These are phyloP conservation scores for Coniosporium tulheliwenetii DNA, from an alignment of 2,329 filamentous ascomycete species.

Conservation along the genomic window DNA sequence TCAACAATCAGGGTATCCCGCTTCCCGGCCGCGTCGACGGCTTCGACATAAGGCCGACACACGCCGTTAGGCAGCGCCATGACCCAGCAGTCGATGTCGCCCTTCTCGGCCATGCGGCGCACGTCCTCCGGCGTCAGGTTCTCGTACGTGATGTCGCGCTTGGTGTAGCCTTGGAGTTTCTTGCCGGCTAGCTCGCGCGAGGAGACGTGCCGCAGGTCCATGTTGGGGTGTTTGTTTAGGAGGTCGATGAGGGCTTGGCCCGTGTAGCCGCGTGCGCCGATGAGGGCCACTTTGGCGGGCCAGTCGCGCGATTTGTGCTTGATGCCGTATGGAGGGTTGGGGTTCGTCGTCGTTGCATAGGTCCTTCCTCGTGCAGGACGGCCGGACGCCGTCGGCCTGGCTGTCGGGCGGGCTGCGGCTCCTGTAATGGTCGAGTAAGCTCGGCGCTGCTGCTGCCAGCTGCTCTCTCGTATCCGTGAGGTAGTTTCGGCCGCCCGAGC, in stretches of 20 bases:
- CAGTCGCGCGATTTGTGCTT: conserved; percentile 74
- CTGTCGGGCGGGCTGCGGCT: conserved; percentile 9
- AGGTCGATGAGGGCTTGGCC: conserved; percentile 81
- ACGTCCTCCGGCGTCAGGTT: conserved; percentile 80
- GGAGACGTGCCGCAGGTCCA: conserved; percentile 83
- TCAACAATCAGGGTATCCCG: conserved; percentile 69
- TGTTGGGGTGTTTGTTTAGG: conserved; percentile 72
- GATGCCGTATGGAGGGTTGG: conserved; percentile 77
- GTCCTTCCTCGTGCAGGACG: conserved; percentile 17
- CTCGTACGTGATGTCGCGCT: conserved; percentile 84
- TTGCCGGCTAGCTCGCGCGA: conserved; percentile 84
- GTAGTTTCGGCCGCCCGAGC: conserved; percentile 61
- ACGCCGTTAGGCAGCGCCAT: conserved; percentile 94
- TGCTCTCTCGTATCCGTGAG: conserved; percentile 39
- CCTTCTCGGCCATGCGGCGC: conserved; percentile 64
- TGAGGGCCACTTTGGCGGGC: conserved; percentile 68
- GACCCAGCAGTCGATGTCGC: conserved; percentile 88
- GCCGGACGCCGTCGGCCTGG: conserved; percentile 1
- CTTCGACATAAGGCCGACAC: conserved; percentile 86
- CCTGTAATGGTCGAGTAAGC: conserved; percentile 47
- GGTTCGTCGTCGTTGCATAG: conserved; percentile 57
- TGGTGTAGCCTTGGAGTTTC: conserved; percentile 76
- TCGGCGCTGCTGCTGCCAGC: conserved; percentile 44
- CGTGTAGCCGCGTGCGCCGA: conserved; percentile 87
- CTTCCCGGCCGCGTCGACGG: conserved; percentile 56